Base-by-base conservation (phyloP, 176 grass and related monocot species). In the Leersia perrieri region DNA sequence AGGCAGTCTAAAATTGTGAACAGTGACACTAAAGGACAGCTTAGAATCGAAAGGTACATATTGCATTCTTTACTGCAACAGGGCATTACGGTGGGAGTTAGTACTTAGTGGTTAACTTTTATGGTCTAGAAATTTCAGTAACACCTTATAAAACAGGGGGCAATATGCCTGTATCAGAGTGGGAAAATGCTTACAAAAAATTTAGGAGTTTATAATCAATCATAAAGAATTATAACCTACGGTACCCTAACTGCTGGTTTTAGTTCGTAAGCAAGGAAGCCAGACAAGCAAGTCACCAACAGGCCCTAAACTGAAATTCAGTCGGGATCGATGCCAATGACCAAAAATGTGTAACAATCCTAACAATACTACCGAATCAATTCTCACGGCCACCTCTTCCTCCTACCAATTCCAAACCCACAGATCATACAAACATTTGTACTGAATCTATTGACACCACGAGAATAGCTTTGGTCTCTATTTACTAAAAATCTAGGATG, bases 361-460 rank as follows among this genome's bases (percentile, higher is more conserved):
- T 40, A 22, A 30, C 33, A 3, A 22, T 8, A 3, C 66, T 38
- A 26, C 40, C 13, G 18, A 60, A 20, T 42, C 18, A 33, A 10
- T 13, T 70, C 9, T 41, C 20, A 23, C 31, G 0, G n/a, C 20
- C 14, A 47, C 25, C 9, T 63, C 12, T 32, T 57, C 8, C 26
- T 67, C 34, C 35, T 5, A 34, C 1, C 34, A 9, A 42, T n/a
- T 8, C 16, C 74, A 83, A 44, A 42, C 15, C 9, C 39, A 62
- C 36, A 45, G 76, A 79, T 60, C 38, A 45, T 64, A 77, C 7
- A 42, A 78, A 28, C 10, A 83, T 72, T 16, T 32, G 7, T 73
- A 5, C 26, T 13, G 4, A 41, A 42, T 7, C n/a, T 14, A 26
- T 38, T 47, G 5, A 47, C 58, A 35, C 7, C 8, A 28, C 30